A percentile compares a stretch with the other conserved stretches of the same genome.
Conservation (phyloP, 331 rosid genomes). For the Malus hybrid region DNA sequence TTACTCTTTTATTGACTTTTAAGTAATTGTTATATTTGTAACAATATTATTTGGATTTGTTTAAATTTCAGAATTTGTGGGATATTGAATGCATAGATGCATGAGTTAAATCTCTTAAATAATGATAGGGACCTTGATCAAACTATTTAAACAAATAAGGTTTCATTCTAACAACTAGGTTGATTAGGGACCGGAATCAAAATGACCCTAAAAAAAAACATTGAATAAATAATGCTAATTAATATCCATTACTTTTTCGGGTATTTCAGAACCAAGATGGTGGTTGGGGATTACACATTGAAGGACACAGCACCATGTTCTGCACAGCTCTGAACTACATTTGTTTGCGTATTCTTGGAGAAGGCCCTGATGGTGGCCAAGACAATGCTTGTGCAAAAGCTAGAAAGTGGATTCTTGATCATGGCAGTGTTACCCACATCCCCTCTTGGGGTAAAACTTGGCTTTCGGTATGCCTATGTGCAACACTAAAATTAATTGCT, state of each 20-base stretch:
- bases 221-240: neutral
- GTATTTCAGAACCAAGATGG: constrained; percentile 28
- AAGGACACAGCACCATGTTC: constrained; percentile 38
- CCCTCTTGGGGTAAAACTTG: constrained; percentile 50
- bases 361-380: constrained; percentile 22
- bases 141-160: no score
- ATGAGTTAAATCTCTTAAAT: no score
- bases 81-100: no score
- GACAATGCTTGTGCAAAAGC: constrained; percentile 28
- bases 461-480: constrained; percentile 24
- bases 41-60: no score
- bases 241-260: no score
- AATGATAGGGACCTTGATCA: no score
- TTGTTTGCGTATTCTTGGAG: constrained; percentile 43
- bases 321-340: constrained; percentile 33
- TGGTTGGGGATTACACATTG: constrained; percentile 40
- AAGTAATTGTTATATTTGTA: no score
- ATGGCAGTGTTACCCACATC: constrained; percentile 27
- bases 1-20: no score
- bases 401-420: constrained; percentile 22
- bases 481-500: neutral
- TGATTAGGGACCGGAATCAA: no score
- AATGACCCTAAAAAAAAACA: neutral
- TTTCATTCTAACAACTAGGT: no score
- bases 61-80: no score